These are phyloP conservation scores for Oenanthe javanica DNA, from an alignment of 140 eudicot genomes.

Conservation along the genomic window DNA sequence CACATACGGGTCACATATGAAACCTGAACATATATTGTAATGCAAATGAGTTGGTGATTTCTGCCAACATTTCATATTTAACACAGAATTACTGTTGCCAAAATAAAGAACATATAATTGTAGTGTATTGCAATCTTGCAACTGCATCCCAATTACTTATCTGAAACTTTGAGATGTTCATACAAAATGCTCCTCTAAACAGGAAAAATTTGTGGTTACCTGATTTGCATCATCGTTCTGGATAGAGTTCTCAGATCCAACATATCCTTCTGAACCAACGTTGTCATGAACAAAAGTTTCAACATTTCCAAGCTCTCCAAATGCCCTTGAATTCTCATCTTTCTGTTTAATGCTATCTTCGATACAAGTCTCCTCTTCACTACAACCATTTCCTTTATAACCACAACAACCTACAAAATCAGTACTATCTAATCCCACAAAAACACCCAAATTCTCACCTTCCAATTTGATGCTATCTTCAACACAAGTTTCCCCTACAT, in stretches of 20 bases:
- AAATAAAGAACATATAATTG: too few relatives aligned
- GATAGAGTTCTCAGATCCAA: constrained; percentile 10
- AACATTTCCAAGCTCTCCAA: neutral
- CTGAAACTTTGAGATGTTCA: neutral
- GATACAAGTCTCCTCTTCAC: constrained; percentile 10
- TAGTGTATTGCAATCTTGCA: neutral
- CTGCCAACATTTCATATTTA: too few relatives aligned
- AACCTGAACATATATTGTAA: neutral
- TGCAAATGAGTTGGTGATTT: too few relatives aligned
- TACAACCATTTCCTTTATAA: constrained; percentile 14
- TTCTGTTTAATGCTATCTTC: constrained; percentile 17
- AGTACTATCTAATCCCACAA: constrained; percentile 10
- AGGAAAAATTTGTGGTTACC: constrained; percentile 19
- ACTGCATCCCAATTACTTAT: neutral
- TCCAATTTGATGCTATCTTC: constrained; percentile 15
- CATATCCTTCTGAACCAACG: neutral
- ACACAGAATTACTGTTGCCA: too few relatives aligned
- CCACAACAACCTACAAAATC: constrained; percentile 25
- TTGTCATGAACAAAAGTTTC: neutral
- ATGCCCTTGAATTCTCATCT: constrained; percentile 14
- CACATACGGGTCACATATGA: neutral
- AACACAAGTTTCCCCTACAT: constrained; percentile 7
- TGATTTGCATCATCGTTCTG: constrained; percentile 6
- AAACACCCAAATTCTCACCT: constrained; percentile 10
- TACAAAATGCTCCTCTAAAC: neutral